phyloP scores from a whole-genome alignment of 148 eudicot genomes.

The Vaccinium macrocarpon region DNA sequence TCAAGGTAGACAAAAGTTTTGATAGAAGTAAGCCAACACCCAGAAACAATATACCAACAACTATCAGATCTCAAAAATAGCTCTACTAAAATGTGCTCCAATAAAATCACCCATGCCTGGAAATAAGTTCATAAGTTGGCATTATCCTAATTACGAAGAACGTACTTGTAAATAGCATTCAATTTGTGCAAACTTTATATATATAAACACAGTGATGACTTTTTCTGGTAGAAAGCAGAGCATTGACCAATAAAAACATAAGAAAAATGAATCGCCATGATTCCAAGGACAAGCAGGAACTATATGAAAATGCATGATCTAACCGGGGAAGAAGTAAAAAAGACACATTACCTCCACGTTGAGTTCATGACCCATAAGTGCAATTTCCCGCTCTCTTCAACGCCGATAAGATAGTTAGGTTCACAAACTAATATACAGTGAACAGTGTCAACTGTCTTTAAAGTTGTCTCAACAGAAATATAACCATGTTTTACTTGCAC shows the following conservation, averaged over 20 bases:
- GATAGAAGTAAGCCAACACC: background rate
- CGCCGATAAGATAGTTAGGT: constrained; percentile 64
- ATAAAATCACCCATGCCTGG: constrained; percentile 3
- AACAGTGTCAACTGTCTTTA: constrained; percentile 50
- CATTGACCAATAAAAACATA: background rate
- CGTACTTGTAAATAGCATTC: background rate
- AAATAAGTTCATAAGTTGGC: constrained; percentile 5
- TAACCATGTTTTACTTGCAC: constrained; percentile 73
- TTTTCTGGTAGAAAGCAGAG: background rate
- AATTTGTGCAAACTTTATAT: background rate
- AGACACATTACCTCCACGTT: constrained; percentile 68
- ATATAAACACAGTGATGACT: background rate
- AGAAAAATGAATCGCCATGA: background rate
- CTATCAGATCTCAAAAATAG: background rate
- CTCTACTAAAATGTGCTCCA: background rate
- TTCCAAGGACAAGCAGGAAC: constrained; percentile 12
- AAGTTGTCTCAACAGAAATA: constrained; percentile 48
- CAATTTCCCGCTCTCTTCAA: constrained; percentile 80
- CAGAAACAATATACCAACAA: background rate
- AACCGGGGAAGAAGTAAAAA: background rate
- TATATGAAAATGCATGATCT: background rate
- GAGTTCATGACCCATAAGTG: constrained; percentile 90
- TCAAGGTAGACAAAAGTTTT: background rate
- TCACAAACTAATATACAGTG: constrained; percentile 72
- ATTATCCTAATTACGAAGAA: background rate